phyloP scores from a whole-genome alignment of 768 basidiomycete species.

The Serpula lacrymans region DNA sequence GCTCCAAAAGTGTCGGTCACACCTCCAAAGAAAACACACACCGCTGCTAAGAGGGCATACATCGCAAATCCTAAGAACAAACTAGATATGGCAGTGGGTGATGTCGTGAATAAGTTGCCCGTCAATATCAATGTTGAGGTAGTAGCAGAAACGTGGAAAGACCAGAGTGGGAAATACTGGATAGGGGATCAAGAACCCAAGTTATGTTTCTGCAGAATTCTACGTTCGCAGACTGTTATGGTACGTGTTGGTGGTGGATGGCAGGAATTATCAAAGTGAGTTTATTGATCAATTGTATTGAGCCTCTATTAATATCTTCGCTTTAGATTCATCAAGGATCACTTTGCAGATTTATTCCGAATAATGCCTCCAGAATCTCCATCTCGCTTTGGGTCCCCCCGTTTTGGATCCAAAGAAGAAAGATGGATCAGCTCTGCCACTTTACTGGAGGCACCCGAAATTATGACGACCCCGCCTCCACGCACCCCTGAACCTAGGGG shows the following conservation, averaged over 20 bases:
- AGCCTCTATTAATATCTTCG: slow-evolving; percentile 8
- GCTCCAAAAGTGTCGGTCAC: slow-evolving; percentile 42
- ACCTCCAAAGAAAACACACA: slow-evolving; percentile 40
- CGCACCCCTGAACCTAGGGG: slow-evolving; percentile 66
- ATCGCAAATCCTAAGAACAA: slow-evolving; percentile 88
- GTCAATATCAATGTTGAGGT: slow-evolving; percentile 82
- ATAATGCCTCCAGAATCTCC: slow-evolving; percentile 62
- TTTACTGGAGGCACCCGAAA: slow-evolving; percentile 54
- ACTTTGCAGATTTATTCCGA: slow-evolving; percentile 82
- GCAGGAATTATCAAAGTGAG: slow-evolving; percentile 86
- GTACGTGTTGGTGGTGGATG: slow-evolving; percentile 95
- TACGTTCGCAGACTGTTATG: slow-evolving; percentile 93
- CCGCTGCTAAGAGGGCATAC: slow-evolving; percentile 60
- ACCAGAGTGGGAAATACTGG: slow-evolving; percentile 94
- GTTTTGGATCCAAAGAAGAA: slow-evolving; percentile 50
- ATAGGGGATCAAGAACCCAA: slow-evolving; percentile 90
- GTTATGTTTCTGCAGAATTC: slow-evolving; percentile 87
- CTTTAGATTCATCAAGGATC: slow-evolving; percentile 77
- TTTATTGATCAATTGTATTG: slow-evolving; percentile 8
- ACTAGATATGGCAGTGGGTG: slow-evolving; percentile 89
- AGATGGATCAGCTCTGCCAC: slow-evolving; percentile 84
- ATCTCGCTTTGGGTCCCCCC: slow-evolving; percentile 40
- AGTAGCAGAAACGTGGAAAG: slow-evolving; percentile 82
- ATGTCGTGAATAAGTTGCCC: slow-evolving; percentile 85
- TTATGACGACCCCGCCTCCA: slow-evolving; percentile 37